A percentile compares a stretch with the other conserved stretches of the same genome.
Conservation (phyloP, 2,329 filamentous ascomycete species). For the Elsinoe perseae region DNA sequence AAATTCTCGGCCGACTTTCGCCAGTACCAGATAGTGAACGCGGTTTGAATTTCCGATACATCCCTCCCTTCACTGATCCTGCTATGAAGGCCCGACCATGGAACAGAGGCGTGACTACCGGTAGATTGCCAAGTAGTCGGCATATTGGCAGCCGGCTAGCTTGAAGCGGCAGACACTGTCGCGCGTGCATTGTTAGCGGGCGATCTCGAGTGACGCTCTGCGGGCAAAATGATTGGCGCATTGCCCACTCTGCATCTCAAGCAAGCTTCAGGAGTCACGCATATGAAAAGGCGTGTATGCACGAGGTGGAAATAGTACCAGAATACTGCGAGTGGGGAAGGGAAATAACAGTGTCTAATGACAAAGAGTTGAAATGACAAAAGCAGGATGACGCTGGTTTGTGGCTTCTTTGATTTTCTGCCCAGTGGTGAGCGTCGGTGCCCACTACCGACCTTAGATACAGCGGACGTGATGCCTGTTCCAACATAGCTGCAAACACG, state of each 20-base stretch:
- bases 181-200: neutral
- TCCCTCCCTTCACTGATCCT: neutral
- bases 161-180: neutral
- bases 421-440: neutral
- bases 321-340: neutral
- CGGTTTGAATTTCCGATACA: neutral
- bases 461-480: neutral
- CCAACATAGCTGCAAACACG: neutral
- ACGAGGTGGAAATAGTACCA: neutral
- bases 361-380: neutral
- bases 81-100: neutral
- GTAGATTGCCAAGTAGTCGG: neutral
- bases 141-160: neutral
- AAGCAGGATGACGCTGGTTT: neutral
- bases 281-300: neutral
- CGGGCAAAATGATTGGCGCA: neutral
- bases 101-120: neutral
- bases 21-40: neutral
- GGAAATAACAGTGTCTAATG: neutral
- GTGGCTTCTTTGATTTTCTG: conserved; percentile 13
- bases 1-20: neutral
- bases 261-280: neutral
- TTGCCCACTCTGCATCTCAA: neutral
- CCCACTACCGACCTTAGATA: neutral
- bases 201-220: neutral